phyloP scores from a whole-genome alignment of 192 early-diverging fungal species.

The Rhizophagus clarus region DNA sequence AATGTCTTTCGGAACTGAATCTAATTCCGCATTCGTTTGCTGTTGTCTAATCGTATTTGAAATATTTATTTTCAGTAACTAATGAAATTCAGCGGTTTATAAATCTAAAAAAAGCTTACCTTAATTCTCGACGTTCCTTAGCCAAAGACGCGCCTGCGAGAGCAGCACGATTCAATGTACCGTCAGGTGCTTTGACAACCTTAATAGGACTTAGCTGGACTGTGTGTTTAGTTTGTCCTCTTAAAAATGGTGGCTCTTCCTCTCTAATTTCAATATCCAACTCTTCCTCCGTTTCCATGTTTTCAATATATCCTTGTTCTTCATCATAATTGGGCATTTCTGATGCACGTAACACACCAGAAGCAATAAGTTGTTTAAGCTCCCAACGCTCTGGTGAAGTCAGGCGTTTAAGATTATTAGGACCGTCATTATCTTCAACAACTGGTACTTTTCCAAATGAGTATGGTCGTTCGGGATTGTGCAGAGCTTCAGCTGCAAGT shows the following conservation, averaged over 20 bases:
- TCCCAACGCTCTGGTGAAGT: slow-evolving; percentile 97
- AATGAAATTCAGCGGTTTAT: background rate
- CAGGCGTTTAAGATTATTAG: slow-evolving; percentile 72
- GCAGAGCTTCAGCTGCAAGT: slow-evolving; percentile 55
- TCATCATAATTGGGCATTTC: slow-evolving; percentile 92
- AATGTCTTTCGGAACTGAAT: slow-evolving; percentile 83
- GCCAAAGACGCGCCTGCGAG: slow-evolving; percentile 89
- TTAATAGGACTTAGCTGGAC: slow-evolving; percentile 93
- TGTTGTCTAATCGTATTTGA: slow-evolving; percentile 64
- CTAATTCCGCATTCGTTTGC: slow-evolving; percentile 72
- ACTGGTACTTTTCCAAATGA: slow-evolving; percentile 38
- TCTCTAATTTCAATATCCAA: slow-evolving; percentile 96
- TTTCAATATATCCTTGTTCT: slow-evolving; percentile 75
- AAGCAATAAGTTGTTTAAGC: slow-evolving; percentile 96
- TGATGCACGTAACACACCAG: slow-evolving; percentile 81
- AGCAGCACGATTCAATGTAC: slow-evolving; percentile 93
- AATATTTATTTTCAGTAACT: background rate
- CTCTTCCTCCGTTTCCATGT: slow-evolving; percentile 92
- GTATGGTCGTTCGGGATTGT: slow-evolving; percentile 70
- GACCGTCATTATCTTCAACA: slow-evolving; percentile 51
- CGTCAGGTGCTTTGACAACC: slow-evolving; percentile 98
- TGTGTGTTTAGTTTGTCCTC: slow-evolving; percentile 85
- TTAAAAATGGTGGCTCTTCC: slow-evolving; percentile 93
- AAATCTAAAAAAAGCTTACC: slow-evolving; percentile 34
- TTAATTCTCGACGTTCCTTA: slow-evolving; percentile 88